Percentiles rank a stretch among this genome's conserved stretches.
phyloP scores from a whole-genome alignment of 202 grass and related monocot species.

The Saccharum hybrid region DNA sequence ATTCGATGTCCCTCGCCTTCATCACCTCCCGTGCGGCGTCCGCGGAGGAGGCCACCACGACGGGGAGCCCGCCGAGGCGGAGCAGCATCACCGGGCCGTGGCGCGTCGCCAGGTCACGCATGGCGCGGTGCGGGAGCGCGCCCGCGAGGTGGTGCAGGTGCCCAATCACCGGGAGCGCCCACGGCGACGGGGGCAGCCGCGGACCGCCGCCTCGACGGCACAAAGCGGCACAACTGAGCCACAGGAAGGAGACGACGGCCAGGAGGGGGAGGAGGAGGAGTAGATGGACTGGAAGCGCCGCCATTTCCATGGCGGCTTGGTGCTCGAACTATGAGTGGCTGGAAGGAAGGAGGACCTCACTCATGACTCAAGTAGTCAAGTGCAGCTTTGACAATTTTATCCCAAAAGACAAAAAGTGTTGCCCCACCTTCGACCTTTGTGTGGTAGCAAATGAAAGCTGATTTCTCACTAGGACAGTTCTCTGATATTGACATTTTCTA shows the following conservation, averaged over 20 bases:
- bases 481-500: no score
- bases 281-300: background rate
- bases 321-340: background rate
- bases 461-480: no score
- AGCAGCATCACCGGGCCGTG: conserved; percentile 9
- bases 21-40: conserved; percentile 46
- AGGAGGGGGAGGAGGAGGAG: background rate
- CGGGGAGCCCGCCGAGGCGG: conserved; percentile 43
- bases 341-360: background rate
- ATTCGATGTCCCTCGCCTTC: conserved; percentile 41
- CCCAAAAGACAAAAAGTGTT: no score
- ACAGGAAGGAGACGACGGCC: background rate
- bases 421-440: no score
- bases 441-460: no score
- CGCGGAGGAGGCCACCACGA: conserved; percentile 38
- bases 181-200: conserved; percentile 7
- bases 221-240: background rate
- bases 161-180: conserved; percentile 33
- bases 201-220: background rate
- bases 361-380: no score
- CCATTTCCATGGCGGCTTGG: background rate
- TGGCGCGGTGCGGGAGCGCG: conserved; percentile 30
- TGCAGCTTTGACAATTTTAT: no score
- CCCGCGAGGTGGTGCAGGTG: conserved; percentile 29
- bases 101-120: background rate